Evolutionary conservation across 192 early-diverging fungal species (phyloP).

Genomic region (Entomortierella parvispora): DNA sequence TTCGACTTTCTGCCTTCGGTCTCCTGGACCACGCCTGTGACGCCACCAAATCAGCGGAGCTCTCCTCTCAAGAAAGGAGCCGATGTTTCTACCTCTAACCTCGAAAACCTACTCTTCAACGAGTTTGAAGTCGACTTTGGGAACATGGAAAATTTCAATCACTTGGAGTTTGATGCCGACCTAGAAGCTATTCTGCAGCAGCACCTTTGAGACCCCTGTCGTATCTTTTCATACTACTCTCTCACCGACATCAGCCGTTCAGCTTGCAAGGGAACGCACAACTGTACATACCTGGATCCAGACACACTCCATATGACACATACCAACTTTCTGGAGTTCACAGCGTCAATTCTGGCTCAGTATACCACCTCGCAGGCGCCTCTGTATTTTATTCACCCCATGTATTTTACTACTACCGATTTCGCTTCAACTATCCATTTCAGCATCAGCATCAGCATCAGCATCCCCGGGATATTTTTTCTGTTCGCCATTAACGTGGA

Average conservation of each 20-base stretch:
- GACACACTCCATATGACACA: too few relatives aligned
- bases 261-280: neutral
- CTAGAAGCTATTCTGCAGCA: slow-evolving; percentile 19
- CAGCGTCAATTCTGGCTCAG: too few relatives aligned
- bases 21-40: slow-evolving; percentile 31
- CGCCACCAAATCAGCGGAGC: slow-evolving; percentile 10
- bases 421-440: too few relatives aligned
- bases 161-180: slow-evolving; percentile 22
- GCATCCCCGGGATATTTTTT: too few relatives aligned
- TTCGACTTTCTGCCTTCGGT: slow-evolving; percentile 14
- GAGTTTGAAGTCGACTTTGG: slow-evolving; percentile 20
- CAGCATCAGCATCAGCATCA: too few relatives aligned
- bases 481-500: neutral
- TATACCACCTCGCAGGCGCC: too few relatives aligned
- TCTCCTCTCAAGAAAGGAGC: neutral
- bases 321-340: too few relatives aligned
- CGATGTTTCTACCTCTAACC: neutral
- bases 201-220: neutral
- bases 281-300: too few relatives aligned
- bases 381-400: too few relatives aligned
- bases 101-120: slow-evolving; percentile 20
- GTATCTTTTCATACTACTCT: neutral
- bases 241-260: neutral
- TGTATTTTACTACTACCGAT: too few relatives aligned
- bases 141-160: neutral